These are phyloP conservation scores for Leccinum holopus DNA, from an alignment of 1,284 basidiomycete species.

Conservation along the genomic window DNA sequence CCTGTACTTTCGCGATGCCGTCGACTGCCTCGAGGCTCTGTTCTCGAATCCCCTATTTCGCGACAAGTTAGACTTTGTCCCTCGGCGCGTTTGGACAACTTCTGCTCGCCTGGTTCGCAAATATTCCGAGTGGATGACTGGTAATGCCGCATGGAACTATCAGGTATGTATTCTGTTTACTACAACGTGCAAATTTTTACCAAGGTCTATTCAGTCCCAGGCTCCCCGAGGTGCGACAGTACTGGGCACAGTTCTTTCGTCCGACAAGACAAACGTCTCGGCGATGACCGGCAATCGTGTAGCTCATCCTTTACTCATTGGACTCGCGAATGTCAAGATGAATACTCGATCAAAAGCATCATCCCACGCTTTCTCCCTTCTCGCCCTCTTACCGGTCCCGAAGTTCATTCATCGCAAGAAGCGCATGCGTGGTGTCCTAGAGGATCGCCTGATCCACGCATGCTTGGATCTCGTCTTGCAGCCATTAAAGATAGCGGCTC, in stretches of 20 bases:
- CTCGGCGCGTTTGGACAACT: neutral
- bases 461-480: neutral
- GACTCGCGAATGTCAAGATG: neutral
- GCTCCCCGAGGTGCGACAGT: neutral
- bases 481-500: neutral
- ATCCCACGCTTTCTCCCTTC: neutral
- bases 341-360: neutral
- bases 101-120: neutral
- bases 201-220: neutral
- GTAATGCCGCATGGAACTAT: neutral
- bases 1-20: neutral
- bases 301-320: neutral
- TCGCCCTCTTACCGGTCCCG: neutral
- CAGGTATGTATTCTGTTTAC: neutral
- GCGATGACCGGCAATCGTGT: neutral
- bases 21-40: neutral
- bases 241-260: neutral
- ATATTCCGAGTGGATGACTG: neutral
- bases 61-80: neutral
- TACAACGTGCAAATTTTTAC: neutral
- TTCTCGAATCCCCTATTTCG: neutral
- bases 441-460: neutral
- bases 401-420: neutral
- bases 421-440: neutral
- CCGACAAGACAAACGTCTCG: neutral